A percentile compares a stretch with the other conserved stretches of the same genome.
Evolutionary conservation across 352 stramenopile genomes (phyloP).

Genomic region (Globisporangium megalacanthum): DNA sequence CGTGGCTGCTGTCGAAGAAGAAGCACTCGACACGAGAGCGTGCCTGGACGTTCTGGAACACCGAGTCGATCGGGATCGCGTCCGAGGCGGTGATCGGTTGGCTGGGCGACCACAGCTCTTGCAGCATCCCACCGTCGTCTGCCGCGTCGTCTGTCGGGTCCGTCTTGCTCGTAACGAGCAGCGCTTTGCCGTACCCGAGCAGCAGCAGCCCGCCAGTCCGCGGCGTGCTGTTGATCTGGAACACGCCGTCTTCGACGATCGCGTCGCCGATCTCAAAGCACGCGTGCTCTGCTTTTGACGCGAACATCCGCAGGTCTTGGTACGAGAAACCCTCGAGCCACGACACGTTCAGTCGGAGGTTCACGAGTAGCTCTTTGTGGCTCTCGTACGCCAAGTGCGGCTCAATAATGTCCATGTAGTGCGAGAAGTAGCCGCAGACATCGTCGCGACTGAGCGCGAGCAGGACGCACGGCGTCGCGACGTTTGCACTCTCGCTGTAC

Average conservation of each 20-base stretch:
- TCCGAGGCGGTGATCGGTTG: constrained; percentile 26
- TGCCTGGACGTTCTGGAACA: constrained; percentile 30
- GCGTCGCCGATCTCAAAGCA: constrained; percentile 35
- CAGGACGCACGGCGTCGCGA: constrained; percentile 25
- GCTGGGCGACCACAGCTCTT: constrained; percentile 28
- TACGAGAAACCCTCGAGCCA: constrained; percentile 41
- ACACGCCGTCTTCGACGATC: constrained; percentile 37
- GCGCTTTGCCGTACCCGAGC: constrained; percentile 22
- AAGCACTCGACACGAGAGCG: constrained; percentile 47
- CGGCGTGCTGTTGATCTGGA: constrained; percentile 15
- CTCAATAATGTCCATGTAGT: constrained; percentile 65
- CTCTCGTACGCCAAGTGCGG: constrained; percentile 51
- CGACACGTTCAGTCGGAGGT: constrained; percentile 30
- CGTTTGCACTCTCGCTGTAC: constrained; percentile 47
- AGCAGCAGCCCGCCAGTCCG: constrained; percentile 27
- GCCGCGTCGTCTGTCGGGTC: constrained; percentile 5
- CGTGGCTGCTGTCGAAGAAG: constrained; percentile 35
- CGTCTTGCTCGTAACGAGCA: constrained; percentile 16
- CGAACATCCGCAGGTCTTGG: constrained; percentile 47
- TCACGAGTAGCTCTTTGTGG: constrained; percentile 43
- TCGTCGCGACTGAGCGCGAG: constrained; percentile 50
- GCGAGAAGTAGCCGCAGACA: constrained; percentile 48
- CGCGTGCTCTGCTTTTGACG: constrained; percentile 30
- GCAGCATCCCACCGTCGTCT: constrained; percentile 9
- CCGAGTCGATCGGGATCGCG: constrained; percentile 12